Base-by-base conservation (phyloP, 1,284 basidiomycete species). In the Cerioporus squamosus region DNA sequence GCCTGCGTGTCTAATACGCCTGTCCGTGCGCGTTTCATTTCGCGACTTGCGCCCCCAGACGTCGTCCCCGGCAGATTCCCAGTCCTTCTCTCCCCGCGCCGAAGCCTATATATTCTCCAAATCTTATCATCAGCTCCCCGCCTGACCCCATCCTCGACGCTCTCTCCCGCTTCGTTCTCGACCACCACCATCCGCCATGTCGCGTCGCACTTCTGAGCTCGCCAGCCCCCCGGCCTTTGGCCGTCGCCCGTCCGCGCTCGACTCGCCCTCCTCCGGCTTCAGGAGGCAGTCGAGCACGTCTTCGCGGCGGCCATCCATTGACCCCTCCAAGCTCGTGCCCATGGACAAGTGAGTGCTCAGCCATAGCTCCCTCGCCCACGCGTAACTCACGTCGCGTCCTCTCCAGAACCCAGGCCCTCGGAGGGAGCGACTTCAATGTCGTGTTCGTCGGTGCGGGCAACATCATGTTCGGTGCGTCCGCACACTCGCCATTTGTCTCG, bases 391-490 rank as follows among this genome's bases (percentile, higher is more conserved):
- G n/a, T n/a, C n/a, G 24, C 51, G 45, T 31, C 8, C 40, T 18
- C 40, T 18, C 73, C 90, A 89, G 72, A 74, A 76, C 23, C 77
- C 75, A 53, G 8, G 83, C 85, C 56, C 71, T 86, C 52, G 78
- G 78, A 51, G 88, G 87, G 9, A 74, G 78, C 44, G 81, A 89
- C 69, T 95, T 95, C 80, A 96, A 96, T 73, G 87, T 97, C 59
- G 86, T 95, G 70, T 95, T 95, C 75, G 81, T 97, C 67, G 94
- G 94, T 53, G 94, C 94, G 31, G 95, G 95, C 51, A 95, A 95
- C 76, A 94, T 95, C 78, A 95, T 95, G 93, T 95, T 95, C 70
- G 94, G 93, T 89, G 55, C 51, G 81, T 67, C 33, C 39, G 9
- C 47, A n/a, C 57, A 31, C 24, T 44, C 20, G n/a, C 5, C 33